Evolutionary conservation across 345 rosid species (phyloP).

Genomic region (Geranium brycei): DNA sequence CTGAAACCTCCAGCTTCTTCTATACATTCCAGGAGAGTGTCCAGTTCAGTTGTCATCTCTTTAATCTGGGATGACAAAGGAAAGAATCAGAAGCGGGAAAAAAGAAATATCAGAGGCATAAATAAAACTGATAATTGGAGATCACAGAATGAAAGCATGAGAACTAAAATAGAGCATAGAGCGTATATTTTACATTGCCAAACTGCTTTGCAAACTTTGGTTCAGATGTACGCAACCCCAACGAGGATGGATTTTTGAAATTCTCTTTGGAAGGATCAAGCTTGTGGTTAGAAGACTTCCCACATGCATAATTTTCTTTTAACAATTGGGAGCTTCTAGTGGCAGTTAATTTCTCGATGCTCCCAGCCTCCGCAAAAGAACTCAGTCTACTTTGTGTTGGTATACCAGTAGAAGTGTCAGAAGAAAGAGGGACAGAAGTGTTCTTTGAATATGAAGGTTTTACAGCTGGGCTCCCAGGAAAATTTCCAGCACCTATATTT

Average conservation of each 20-base stretch:
- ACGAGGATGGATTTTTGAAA: constrained; percentile 21
- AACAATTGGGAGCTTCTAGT: constrained; percentile 34
- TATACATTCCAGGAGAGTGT: constrained; percentile 55
- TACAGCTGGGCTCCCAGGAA: constrained; percentile 22
- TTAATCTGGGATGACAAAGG: constrained; percentile 37
- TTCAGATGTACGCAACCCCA: constrained; percentile 34
- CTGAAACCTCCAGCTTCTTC: constrained; percentile 68
- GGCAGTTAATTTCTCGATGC: constrained; percentile 55
- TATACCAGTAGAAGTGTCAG: constrained; percentile 20
- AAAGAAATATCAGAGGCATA: too few species aligned
- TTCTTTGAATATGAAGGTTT: constrained; percentile 30
- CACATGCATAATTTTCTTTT: constrained; percentile 36
- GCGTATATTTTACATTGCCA: constrained; percentile 39
- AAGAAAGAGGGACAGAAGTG: constrained; percentile 17
- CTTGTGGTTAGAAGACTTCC: constrained; percentile 32
- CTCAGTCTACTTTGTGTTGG: constrained; percentile 19
- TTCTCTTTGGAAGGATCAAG: constrained; percentile 23
- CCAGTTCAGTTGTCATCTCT: constrained; percentile 72
- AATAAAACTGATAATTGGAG: too few species aligned
- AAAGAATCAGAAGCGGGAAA: neutral
- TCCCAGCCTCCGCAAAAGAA: constrained; percentile 23
- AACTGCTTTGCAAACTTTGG: constrained; percentile 55
- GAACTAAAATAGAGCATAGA: too few species aligned
- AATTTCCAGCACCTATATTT: constrained; percentile 18
- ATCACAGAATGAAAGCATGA: too few species aligned